These are phyloP conservation scores for Moringa oleifera DNA, from an alignment of 345 rosid genomes.

Conservation along the genomic window DNA sequence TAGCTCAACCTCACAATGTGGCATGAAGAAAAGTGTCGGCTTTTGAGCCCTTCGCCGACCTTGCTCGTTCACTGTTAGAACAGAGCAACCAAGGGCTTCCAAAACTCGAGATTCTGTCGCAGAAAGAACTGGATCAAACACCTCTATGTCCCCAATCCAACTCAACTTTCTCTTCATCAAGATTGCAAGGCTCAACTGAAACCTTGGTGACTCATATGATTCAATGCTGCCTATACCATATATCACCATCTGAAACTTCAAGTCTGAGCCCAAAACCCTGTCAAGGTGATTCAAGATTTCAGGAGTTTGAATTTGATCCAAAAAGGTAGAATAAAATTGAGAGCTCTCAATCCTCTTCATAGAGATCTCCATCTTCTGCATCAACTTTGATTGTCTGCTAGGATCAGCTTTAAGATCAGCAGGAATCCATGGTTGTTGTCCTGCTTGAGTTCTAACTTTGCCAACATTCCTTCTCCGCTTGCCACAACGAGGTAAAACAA, in stretches of 20 bases:
- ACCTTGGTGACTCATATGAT: constrained; percentile 62
- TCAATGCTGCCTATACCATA: constrained; percentile 91
- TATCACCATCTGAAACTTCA: constrained; percentile 52
- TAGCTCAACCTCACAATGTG: constrained; percentile 79
- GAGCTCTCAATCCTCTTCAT: constrained; percentile 51
- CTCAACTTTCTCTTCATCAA: constrained; percentile 64
- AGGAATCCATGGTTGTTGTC: constrained; percentile 46
- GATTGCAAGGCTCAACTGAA: constrained; percentile 72
- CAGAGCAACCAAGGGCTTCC: constrained; percentile 62
- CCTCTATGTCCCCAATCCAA: constrained; percentile 70
- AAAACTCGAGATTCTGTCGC: constrained; percentile 57
- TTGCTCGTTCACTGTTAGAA: constrained; percentile 68
- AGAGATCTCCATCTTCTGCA: constrained; percentile 44
- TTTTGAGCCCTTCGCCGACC: constrained; percentile 55
- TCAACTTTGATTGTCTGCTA: constrained; percentile 43
- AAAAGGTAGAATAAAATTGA: constrained; percentile 41
- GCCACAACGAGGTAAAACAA: constrained; percentile 56
- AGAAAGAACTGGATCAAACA: constrained; percentile 81
- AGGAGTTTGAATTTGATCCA: constrained; percentile 56
- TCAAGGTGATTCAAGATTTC: constrained; percentile 34
- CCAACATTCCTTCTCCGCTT: constrained; percentile 31
- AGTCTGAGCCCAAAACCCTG: constrained; percentile 52
- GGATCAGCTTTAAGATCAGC: constrained; percentile 42
- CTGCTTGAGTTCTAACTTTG: constrained; percentile 21
- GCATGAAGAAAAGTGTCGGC: constrained; percentile 85